phyloP scores from a whole-genome alignment of 108 stramenopile genomes.

The Nitzschia sp. region DNA sequence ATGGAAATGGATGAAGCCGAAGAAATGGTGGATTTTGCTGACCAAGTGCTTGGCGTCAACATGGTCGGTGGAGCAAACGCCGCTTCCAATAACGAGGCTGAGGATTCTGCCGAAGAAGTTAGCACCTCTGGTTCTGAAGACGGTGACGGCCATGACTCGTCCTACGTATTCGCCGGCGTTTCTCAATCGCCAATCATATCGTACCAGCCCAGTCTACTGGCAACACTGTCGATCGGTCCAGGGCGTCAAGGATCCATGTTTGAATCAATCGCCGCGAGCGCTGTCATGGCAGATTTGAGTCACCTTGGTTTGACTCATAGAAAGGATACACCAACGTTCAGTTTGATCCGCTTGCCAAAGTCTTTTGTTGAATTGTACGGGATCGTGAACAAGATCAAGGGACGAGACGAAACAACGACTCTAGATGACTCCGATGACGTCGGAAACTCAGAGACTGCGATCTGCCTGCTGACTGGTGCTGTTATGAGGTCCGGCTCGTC shows the following conservation, averaged over 20 bases:
- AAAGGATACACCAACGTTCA: constrained; percentile 54
- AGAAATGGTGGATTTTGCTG: constrained; percentile 52
- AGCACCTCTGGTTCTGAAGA: constrained; percentile 52
- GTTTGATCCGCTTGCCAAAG: constrained; percentile 79
- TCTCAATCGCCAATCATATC: constrained; percentile 77
- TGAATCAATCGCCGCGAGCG: constrained; percentile 59
- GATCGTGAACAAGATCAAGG: constrained; percentile 82
- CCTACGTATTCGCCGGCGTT: constrained; percentile 65
- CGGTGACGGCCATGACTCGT: constrained; percentile 34
- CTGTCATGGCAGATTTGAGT: constrained; percentile 82
- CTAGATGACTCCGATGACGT: constrained; percentile 67
- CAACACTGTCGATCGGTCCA: constrained; percentile 60
- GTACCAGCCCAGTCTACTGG: constrained; percentile 79
- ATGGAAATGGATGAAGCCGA: constrained; percentile 63
- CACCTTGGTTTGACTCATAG: constrained; percentile 78
- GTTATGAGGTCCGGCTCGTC: constrained; percentile 82
- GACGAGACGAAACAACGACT: constrained; percentile 51
- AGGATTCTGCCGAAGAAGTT: constrained; percentile 51
- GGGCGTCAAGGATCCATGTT: constrained; percentile 70
- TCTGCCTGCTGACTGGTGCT: constrained; percentile 87
- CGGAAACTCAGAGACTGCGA: constrained; percentile 78
- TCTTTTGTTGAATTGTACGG: constrained; percentile 90
- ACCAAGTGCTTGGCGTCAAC: constrained; percentile 13
- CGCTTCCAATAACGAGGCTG: constrained; percentile 4
- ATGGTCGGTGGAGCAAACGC: neutral